Percentiles rank a stretch among this genome's conserved stretches.
Conservation (phyloP, 371 early-diverging fungal species). For the Actinomortierella ambigua region DNA sequence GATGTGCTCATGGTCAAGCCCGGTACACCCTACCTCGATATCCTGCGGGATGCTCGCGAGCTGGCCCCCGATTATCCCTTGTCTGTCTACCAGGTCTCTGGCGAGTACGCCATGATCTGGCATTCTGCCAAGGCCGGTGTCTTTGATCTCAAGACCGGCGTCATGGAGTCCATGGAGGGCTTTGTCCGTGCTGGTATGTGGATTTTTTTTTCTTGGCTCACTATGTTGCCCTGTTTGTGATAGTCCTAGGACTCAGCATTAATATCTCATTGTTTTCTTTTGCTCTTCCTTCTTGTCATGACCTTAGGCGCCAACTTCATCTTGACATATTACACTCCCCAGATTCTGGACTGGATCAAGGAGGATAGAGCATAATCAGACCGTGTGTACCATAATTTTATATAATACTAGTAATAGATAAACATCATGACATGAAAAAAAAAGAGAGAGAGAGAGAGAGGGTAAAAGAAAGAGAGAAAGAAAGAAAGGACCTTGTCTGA, state of each 20-base stretch:
- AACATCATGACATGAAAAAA: too few relatives aligned
- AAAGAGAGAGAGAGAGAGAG: too few relatives aligned
- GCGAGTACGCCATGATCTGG: slow-evolving; percentile 95
- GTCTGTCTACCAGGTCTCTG: slow-evolving; percentile 93
- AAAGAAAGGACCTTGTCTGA: too few relatives aligned
- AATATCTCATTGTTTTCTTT: neutral
- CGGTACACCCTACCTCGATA: slow-evolving; percentile 93
- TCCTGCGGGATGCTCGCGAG: slow-evolving; percentile 89
- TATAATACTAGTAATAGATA: too few relatives aligned
- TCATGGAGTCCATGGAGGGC: slow-evolving; percentile 85
- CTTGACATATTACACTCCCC: slow-evolving; percentile 94
- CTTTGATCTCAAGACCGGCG: slow-evolving; percentile 82
- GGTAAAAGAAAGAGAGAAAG: too few relatives aligned
- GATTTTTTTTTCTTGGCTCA: slow-evolving; percentile 1
- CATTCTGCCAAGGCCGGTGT: slow-evolving; percentile 88
- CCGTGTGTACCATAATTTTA: too few relatives aligned
- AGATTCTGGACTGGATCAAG: slow-evolving; percentile 87
- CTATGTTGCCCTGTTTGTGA: too few relatives aligned
- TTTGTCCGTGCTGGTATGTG: slow-evolving; percentile 83
- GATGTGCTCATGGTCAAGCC: slow-evolving; percentile 98
- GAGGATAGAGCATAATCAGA: slow-evolving; percentile 14
- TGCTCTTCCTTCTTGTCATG: neutral
- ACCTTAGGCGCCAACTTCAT: slow-evolving; percentile 77
- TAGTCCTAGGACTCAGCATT: neutral
- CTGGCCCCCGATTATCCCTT: slow-evolving; percentile 74